phyloP scores from a whole-genome alignment of 139 green algal species.

The Bryopsis sp. region DNA sequence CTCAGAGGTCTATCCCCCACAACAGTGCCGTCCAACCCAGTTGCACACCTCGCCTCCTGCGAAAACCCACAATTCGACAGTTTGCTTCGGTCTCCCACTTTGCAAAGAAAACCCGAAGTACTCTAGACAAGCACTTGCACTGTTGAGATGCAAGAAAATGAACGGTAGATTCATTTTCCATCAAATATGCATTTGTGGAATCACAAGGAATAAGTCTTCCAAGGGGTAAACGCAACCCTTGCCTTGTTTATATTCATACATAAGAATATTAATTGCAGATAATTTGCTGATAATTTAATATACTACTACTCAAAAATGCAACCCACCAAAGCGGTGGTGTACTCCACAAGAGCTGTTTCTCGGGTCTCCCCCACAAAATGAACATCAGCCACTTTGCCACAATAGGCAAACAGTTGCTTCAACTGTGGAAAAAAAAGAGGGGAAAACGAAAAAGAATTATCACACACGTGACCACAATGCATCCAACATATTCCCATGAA shows the following conservation, averaged over 20 bases:
- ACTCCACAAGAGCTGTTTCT: constrained; percentile 43
- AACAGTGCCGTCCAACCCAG: constrained; percentile 11
- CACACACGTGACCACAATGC: not conserved
- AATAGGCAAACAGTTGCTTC: constrained; percentile 46
- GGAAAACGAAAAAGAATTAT: not conserved
- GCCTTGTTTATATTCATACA: no score
- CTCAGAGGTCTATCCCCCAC: constrained; percentile 5
- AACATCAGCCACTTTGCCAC: constrained; percentile 32
- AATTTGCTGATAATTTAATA: no score
- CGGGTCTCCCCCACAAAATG: constrained; percentile 24
- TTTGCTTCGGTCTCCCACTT: not conserved
- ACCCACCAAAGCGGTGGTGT: constrained; percentile 23
- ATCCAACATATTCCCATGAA: not conserved
- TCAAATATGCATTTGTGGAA: no score
- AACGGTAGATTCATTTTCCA: no score
- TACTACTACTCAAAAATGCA: no score
- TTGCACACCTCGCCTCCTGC: constrained; percentile 9
- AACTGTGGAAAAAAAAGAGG: constrained; percentile 28
- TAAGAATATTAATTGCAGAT: no score
- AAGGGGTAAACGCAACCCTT: no score
- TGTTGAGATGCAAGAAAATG: no score
- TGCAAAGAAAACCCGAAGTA: no score
- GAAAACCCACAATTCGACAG: not conserved
- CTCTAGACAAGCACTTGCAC: no score
- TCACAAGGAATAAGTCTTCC: no score